These are phyloP conservation scores for Amanita molliuscula DNA, from an alignment of 768 basidiomycete species.

Conservation along the genomic window DNA sequence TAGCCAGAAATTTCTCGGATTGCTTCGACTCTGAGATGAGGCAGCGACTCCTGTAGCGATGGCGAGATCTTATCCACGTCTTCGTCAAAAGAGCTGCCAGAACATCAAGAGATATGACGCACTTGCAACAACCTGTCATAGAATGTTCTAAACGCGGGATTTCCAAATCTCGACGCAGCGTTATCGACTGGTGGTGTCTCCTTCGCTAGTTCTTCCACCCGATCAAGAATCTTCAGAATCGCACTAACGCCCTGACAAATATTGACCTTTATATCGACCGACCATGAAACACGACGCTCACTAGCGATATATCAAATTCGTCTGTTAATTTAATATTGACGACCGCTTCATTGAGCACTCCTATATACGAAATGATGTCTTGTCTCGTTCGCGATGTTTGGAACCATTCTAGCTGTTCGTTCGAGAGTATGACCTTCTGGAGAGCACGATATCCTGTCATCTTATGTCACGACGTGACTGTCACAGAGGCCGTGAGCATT, in stretches of 20 bases:
- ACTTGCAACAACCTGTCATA: constrained; percentile 77
- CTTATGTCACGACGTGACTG: not conserved
- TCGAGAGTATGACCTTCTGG: constrained; percentile 65
- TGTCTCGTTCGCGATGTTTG: constrained; percentile 62
- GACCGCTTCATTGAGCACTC: constrained; percentile 65
- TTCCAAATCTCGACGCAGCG: constrained; percentile 86
- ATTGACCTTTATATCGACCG: constrained; percentile 5
- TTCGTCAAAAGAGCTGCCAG: not conserved
- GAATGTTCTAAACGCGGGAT: constrained; percentile 91
- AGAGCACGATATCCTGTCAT: constrained; percentile 1
- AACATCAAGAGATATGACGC: constrained; percentile 4
- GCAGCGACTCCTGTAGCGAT: constrained; percentile 46
- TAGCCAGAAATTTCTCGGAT: constrained; percentile 69
- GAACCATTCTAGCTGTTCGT: constrained; percentile 74
- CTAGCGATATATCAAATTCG: constrained; percentile 43
- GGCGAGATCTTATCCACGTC: constrained; percentile 34
- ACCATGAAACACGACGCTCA: constrained; percentile 23
- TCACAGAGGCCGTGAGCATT: too few species aligned
- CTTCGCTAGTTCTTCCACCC: constrained; percentile 54
- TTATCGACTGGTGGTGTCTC: constrained; percentile 84
- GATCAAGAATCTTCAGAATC: constrained; percentile 54
- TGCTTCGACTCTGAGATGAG: constrained; percentile 45
- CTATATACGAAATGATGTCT: constrained; percentile 60
- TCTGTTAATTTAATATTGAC: constrained; percentile 70
- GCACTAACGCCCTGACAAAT: constrained; percentile 46